Evolutionary conservation across 2,329 filamentous ascomycete species (phyloP).

Genomic region (Penicillium nordicum): DNA sequence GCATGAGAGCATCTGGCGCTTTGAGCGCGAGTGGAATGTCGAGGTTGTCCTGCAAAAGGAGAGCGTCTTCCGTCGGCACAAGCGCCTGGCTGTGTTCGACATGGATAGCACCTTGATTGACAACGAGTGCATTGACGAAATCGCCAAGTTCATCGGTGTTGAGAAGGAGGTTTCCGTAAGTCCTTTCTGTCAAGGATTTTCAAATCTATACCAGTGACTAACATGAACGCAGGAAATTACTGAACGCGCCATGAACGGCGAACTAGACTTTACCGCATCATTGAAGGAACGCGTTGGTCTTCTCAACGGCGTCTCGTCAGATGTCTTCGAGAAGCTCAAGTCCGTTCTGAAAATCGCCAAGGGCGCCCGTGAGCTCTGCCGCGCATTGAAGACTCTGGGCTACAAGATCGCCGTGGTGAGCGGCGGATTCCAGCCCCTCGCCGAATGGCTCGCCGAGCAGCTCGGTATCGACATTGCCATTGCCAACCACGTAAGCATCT

Average conservation of each 20-base stretch:
- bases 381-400: slow-evolving; percentile 70
- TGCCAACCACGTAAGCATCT: slow-evolving; percentile 68
- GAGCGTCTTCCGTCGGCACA: slow-evolving; percentile 70
- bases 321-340: slow-evolving; percentile 75
- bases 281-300: slow-evolving; percentile 77
- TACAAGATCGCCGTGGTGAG: slow-evolving; percentile 87
- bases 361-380: slow-evolving; percentile 72
- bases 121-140: slow-evolving; percentile 95
- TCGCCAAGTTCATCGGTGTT: slow-evolving; percentile 81
- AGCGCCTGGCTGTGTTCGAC: slow-evolving; percentile 88
- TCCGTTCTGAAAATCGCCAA: slow-evolving; percentile 74
- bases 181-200: background rate
- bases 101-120: slow-evolving; percentile 98
- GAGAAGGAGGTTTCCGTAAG: slow-evolving; percentile 69
- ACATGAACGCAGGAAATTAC: slow-evolving; percentile 65
- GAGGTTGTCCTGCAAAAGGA: slow-evolving; percentile 76
- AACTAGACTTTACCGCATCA: slow-evolving; percentile 84
- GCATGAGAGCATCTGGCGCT: slow-evolving; percentile 76
- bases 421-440: slow-evolving; percentile 86
- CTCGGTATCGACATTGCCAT: slow-evolving; percentile 83
- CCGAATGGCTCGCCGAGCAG: slow-evolving; percentile 75
- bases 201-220: slow-evolving; percentile 3
- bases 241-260: slow-evolving; percentile 88
- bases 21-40: slow-evolving; percentile 85
- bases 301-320: slow-evolving; percentile 73